Evolutionary conservation across 208 protist genomes (phyloP).

Genomic region (Wallacemonas rigidus): DNA sequence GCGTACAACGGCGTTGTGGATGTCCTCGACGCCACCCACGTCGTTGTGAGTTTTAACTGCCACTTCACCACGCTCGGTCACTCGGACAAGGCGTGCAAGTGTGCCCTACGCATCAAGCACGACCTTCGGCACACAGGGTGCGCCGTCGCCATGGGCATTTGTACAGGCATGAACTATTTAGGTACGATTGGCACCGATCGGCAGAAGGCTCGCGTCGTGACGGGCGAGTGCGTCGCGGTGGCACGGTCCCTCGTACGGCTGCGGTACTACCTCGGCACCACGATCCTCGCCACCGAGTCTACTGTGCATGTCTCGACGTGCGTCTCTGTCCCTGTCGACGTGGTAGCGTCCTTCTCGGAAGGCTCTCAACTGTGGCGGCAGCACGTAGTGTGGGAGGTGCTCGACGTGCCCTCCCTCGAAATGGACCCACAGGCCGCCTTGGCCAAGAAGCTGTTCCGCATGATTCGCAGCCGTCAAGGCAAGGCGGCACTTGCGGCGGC

Average conservation of each 20-base stretch:
- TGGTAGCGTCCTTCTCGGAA: slow-evolving; percentile 39
- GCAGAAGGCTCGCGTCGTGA: slow-evolving; percentile 54
- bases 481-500: slow-evolving; percentile 31
- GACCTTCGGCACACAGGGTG: slow-evolving; percentile 20
- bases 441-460: slow-evolving; percentile 39
- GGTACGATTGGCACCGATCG: slow-evolving; percentile 61
- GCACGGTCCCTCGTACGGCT: slow-evolving; percentile 35
- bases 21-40: slow-evolving; percentile 42
- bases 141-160: slow-evolving; percentile 42
- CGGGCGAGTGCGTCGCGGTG: slow-evolving; percentile 40
- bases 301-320: slow-evolving; percentile 37
- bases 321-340: slow-evolving; percentile 45
- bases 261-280: slow-evolving; percentile 29
- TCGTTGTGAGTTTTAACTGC: slow-evolving; percentile 58
- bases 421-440: slow-evolving; percentile 16
- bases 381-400: slow-evolving; percentile 40
- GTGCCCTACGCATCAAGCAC: slow-evolving; percentile 56
- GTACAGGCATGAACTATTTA: slow-evolving; percentile 41
- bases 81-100: slow-evolving; percentile 57
- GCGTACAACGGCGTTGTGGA: slow-evolving; percentile 50
- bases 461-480: slow-evolving; percentile 39
- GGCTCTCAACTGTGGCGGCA: slow-evolving; percentile 27
- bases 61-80: slow-evolving; percentile 56
- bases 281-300: slow-evolving; percentile 46
- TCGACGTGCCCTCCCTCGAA: slow-evolving; percentile 22